A percentile compares a stretch with the other conserved stretches of the same genome.
Conservation (phyloP, 2,329 filamentous ascomycete genomes). For the Aspergillus pseudoviridinutans region DNA sequence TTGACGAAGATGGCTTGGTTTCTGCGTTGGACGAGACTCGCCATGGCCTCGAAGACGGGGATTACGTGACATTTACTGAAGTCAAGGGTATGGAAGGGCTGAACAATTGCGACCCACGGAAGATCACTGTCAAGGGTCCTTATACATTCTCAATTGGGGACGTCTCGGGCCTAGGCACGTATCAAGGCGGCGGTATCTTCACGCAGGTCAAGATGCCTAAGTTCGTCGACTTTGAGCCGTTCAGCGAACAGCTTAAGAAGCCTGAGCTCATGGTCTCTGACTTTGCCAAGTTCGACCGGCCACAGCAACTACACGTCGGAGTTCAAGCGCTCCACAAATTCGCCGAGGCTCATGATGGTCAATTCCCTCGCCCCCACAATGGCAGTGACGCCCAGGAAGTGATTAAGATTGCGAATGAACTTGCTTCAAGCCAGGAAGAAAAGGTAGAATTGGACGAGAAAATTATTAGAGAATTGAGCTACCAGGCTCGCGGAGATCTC, state of each 20-base stretch:
- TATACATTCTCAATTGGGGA: constrained; percentile 98
- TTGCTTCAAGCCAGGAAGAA: constrained; percentile 64
- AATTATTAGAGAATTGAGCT: constrained; percentile 86
- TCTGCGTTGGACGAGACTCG: constrained; percentile 91
- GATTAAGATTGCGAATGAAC: constrained; percentile 67
- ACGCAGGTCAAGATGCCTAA: constrained; percentile 99
- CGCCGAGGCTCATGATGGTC: constrained; percentile 64
- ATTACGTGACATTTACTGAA: constrained; percentile 93
- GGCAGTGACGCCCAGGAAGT: constrained; percentile 78
- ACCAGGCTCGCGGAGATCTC: constrained; percentile 87
- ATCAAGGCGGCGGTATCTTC: constrained; percentile 83
- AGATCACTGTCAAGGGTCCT: constrained; percentile 89
- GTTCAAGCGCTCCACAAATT: constrained; percentile 91
- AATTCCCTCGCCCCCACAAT: constrained; percentile 77
- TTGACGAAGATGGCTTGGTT: constrained; percentile 85
- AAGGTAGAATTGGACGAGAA: constrained; percentile 87
- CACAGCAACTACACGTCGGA: constrained; percentile 84
- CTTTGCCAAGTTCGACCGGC: constrained; percentile 96
- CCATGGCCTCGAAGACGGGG: constrained; percentile 92
- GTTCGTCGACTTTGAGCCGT: constrained; percentile 79
- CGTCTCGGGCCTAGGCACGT: constrained; percentile 79
- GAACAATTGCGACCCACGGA: constrained; percentile 78
- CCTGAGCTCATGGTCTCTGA: constrained; percentile 90
- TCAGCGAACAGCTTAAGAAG: constrained; percentile 73
- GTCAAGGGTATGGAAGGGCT: constrained; percentile 86